Evolutionary conservation across 805 yeast genomes (phyloP).

Genomic region (Zygosaccharomyces rouxii): DNA sequence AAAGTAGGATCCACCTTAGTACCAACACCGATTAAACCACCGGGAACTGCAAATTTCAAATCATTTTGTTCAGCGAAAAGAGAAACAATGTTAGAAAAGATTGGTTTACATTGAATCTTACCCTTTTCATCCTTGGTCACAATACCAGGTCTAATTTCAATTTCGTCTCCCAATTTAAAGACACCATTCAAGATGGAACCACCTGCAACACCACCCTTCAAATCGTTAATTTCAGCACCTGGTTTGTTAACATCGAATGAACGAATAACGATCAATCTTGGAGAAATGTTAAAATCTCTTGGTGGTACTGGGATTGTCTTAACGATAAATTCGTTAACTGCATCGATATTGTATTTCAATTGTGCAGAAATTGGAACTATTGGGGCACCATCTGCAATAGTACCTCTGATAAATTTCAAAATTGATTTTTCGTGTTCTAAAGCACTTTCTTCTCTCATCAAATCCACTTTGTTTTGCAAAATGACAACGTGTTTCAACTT

Average conservation of each 20-base stretch:
- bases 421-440: slow-evolving; percentile 93
- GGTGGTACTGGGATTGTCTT: slow-evolving; percentile 92
- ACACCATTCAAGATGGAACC: slow-evolving; percentile 98
- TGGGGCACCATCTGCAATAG: slow-evolving; percentile 99
- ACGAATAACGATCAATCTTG: slow-evolving; percentile 94
- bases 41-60: slow-evolving; percentile 98
- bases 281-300: slow-evolving; percentile 90
- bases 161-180: slow-evolving; percentile 93
- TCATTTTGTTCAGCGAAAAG: slow-evolving; percentile 97
- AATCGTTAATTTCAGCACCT: slow-evolving; percentile 93
- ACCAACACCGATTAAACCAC: slow-evolving; percentile 99
- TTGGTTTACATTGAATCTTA: slow-evolving; percentile 91
- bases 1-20: slow-evolving; percentile 97
- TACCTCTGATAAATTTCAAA: slow-evolving; percentile 89
- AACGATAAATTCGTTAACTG: slow-evolving; percentile 94
- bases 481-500: slow-evolving; percentile 94
- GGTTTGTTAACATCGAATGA: slow-evolving; percentile 99
- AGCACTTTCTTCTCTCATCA: slow-evolving; percentile 96
- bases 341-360: slow-evolving; percentile 96
- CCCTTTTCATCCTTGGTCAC: slow-evolving; percentile 89
- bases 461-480: slow-evolving; percentile 95
- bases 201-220: slow-evolving; percentile 99
- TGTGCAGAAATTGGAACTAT: slow-evolving; percentile 98
- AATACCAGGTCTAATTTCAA: slow-evolving; percentile 98
- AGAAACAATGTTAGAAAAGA: slow-evolving; percentile 88